Base-by-base conservation (phyloP, 2,329 filamentous ascomycete species). In the Trichoderma aggressivum region DNA sequence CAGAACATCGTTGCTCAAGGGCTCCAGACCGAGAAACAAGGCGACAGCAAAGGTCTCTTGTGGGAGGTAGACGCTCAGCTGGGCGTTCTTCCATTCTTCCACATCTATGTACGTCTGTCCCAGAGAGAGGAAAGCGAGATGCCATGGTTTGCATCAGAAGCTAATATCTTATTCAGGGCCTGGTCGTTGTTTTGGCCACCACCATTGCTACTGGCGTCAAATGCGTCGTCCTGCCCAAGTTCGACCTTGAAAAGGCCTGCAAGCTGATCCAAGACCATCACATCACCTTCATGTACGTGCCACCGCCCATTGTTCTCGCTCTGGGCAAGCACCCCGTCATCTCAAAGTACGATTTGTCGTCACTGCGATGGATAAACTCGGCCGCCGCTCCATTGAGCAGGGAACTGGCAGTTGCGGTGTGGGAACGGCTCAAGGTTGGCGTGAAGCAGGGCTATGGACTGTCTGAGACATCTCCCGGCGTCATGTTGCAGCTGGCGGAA, bases 401-500 rank as follows among this genome's bases (percentile, higher is more conserved):
- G 36, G 94, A 97, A 73, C 87, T 98, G 2, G 92, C 95, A 1
- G 89, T 94, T 70, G 87, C 89, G 10, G 88, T 96, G 3, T 92
- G 93, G 84, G 81, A 87, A 24, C 89, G 94, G 8, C 88, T 96
- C 71, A 89, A 89, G 65, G 86, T 97, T 24, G 91, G 91, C 2
- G 89, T 97, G 72, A 98, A 97, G 84, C 95, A 98, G 82, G 94
- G 93, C 21, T 98, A 97, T 78, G 95, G 95, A 0, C 86, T 98
- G 6, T 94, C 90, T 6, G 95, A 98, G 83, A 97, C 94, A 16
- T 91, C 91, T 30, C 94, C 94, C 0, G 91, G 90, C 0, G 92
- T 93, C 0, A 91, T 94, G 75, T 88, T 89, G 11, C 93, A 94
- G 80, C 83, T 86, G 8, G 91, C 92, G 84, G 87, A 89, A 43